These are phyloP conservation scores for Torulaspora delbrueckii DNA, from an alignment of 805 yeast species.

Conservation along the genomic window DNA sequence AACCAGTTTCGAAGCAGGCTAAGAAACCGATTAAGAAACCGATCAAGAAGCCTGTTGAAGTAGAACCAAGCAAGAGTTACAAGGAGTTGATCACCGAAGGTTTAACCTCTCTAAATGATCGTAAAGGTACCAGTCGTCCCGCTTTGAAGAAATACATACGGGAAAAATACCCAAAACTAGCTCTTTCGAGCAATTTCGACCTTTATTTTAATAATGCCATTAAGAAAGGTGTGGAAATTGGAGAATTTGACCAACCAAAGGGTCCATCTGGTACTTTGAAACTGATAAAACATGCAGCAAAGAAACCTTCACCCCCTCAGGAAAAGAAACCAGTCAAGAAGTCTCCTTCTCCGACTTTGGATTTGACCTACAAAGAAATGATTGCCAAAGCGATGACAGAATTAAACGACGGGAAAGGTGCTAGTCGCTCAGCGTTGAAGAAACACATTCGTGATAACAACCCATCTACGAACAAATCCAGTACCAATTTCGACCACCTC, in stretches of 20 bases:
- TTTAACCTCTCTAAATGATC: conserved; percentile 63
- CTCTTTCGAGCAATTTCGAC: conserved; percentile 61
- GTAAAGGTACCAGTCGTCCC: conserved; percentile 81
- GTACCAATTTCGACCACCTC: conserved; percentile 63
- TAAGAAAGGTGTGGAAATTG: conserved; percentile 74
- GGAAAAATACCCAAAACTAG: conserved; percentile 47
- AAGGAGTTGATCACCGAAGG: conserved; percentile 48
- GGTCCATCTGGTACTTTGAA: conserved; percentile 87
- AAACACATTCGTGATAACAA: conserved; percentile 55
- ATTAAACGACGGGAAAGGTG: conserved; percentile 77
- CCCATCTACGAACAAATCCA: conserved; percentile 48
- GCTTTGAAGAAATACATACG: conserved; percentile 80
- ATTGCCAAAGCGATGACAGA: conserved; percentile 56
- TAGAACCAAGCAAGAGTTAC: conserved; percentile 19
- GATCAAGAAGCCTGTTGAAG: conserved; percentile 10
- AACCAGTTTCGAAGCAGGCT: conserved; percentile 1
- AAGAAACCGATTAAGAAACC: conserved; percentile 5
- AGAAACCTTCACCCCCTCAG: conserved; percentile 2
- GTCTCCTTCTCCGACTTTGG: conserved; percentile 8
- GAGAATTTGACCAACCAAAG: conserved; percentile 75
- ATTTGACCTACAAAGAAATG: conserved; percentile 29
- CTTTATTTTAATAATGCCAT: conserved; percentile 70
- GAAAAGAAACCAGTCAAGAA: conserved; percentile 8
- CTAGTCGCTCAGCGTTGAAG: conserved; percentile 81
- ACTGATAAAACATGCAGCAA: conserved; percentile 34